A percentile compares a stretch with the other conserved stretches of the same genome.
phyloP scores from a whole-genome alignment of 768 basidiomycete species.

The Tulasnella sp. region DNA sequence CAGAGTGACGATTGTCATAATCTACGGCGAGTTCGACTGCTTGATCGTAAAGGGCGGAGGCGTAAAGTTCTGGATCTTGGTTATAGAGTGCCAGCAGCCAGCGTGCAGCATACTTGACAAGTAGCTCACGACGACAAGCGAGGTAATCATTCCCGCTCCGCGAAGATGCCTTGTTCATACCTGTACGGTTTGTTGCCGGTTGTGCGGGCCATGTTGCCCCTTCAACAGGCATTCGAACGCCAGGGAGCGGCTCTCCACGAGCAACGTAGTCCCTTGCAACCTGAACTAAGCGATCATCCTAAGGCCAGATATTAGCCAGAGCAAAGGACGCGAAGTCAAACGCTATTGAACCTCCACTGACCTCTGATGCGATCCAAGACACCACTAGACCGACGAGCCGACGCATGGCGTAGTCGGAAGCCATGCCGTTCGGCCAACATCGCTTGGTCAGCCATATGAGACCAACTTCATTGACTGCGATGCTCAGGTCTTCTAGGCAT shows the following conservation, averaged over 20 bases:
- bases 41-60: slow-evolving; percentile 50
- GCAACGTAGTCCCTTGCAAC: slow-evolving; percentile 68
- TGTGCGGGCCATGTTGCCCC: slow-evolving; percentile 53
- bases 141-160: slow-evolving; percentile 63
- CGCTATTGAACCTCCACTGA: slow-evolving; percentile 34
- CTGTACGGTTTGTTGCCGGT: neutral
- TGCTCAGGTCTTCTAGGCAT: slow-evolving; percentile 63
- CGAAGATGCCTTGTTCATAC: slow-evolving; percentile 25
- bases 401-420: slow-evolving; percentile 64
- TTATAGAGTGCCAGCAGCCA: slow-evolving; percentile 72
- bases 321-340: neutral
- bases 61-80: slow-evolving; percentile 53
- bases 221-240: slow-evolving; percentile 50
- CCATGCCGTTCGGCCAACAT: slow-evolving; percentile 70
- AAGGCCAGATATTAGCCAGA: neutral
- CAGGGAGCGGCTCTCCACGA: slow-evolving; percentile 55
- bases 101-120: slow-evolving; percentile 52
- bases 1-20: slow-evolving; percentile 7
- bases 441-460: slow-evolving; percentile 62
- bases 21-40: slow-evolving; percentile 47
- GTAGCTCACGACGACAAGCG: slow-evolving; percentile 51
- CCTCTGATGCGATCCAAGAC: slow-evolving; percentile 71
- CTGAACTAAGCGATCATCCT: slow-evolving; percentile 65
- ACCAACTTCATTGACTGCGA: slow-evolving; percentile 70
- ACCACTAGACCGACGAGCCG: slow-evolving; percentile 57